Base-by-base conservation (phyloP, 2,329 filamentous ascomycete species). In the Trichoderma pleuroti region DNA sequence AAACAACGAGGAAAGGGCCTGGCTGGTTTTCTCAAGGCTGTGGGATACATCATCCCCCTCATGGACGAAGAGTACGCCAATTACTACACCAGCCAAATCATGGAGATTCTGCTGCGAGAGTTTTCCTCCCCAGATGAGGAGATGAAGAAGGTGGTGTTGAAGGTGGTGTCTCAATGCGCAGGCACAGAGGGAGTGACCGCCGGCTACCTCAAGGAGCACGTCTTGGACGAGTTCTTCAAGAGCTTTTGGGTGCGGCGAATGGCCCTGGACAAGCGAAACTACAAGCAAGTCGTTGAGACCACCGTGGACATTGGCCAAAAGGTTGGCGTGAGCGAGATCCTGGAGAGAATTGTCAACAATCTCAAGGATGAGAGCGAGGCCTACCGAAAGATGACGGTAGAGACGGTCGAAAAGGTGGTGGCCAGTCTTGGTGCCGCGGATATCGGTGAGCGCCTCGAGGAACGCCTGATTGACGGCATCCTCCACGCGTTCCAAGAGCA, bases 51-150 rank as follows among this genome's bases (percentile, higher is more conserved):
- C 78, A 98, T 99, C 73, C 96, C 96, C 5, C 88, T 99, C 66
- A 99, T 99, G 96, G 96, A 99, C 83, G 96, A 99, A 82, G 96
- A 99, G 79, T 98, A 98, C 80, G 95, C 96, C 82, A 98, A 98
- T 80, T 99, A 99, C 83, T 99, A 99, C 78, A 98, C 96, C 10
- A 93, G 91, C 75, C 94, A 99, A 81, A 98, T 99, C 77, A 98
- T 99, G 95, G 96, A 98, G 81, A 98, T 98, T 77, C 84, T 99
- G 16, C 88, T 98, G 34, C 90, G 96, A 76, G 96, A 99, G 79
- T 99, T 99, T 78, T 92, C 94, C 8, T 98, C 95, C 0, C 96
- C 96, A 0, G 96, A 99, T 75, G 96, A 99, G 81, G 96, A 99
- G 82, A 99, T 99, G 96, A 99, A 98, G 84, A 99, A 99, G 84